Percentiles rank a stretch among this genome's conserved stretches.
These are phyloP conservation scores for Skeletonema tropicum DNA, from an alignment of 108 stramenopile genomes.

Conservation along the genomic window DNA sequence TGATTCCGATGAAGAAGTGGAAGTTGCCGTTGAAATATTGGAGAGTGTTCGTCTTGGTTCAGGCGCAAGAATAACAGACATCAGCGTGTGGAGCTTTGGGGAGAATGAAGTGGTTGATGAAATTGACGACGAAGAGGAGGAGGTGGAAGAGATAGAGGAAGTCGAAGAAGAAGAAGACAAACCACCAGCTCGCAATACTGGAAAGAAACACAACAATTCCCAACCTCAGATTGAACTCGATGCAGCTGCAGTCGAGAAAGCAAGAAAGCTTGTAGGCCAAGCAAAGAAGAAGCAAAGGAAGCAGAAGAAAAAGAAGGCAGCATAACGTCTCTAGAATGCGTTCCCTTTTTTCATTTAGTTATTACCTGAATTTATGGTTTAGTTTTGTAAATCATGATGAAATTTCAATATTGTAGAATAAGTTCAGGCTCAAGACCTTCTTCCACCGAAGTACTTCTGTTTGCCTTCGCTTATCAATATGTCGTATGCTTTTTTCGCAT, in stretches of 20 bases:
- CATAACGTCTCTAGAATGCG: not conserved
- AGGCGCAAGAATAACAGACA: constrained; percentile 86
- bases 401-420: not conserved
- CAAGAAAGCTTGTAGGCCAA: constrained; percentile 57
- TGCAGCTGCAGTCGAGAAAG: constrained; percentile 57
- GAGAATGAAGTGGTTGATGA: not conserved
- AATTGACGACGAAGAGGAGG: not conserved
- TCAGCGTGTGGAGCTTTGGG: constrained; percentile 69
- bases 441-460: not conserved
- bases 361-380: not conserved
- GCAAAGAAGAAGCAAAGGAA: constrained; percentile 67
- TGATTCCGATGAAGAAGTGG: constrained; percentile 56
- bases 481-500: not conserved
- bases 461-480: not conserved
- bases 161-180: not conserved
- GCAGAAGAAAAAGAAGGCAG: constrained; percentile 53
- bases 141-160: constrained; percentile 12
- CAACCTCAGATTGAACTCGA: constrained; percentile 39
- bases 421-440: not conserved
- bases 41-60: constrained; percentile 80
- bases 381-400: constrained; percentile 1
- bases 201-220: not conserved
- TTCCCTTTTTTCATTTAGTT: not conserved
- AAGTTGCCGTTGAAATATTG: constrained; percentile 79
- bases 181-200: not conserved